These are phyloP conservation scores for Hippophae gyantsensis DNA, from an alignment of 306 rosid species.

Conservation along the genomic window DNA sequence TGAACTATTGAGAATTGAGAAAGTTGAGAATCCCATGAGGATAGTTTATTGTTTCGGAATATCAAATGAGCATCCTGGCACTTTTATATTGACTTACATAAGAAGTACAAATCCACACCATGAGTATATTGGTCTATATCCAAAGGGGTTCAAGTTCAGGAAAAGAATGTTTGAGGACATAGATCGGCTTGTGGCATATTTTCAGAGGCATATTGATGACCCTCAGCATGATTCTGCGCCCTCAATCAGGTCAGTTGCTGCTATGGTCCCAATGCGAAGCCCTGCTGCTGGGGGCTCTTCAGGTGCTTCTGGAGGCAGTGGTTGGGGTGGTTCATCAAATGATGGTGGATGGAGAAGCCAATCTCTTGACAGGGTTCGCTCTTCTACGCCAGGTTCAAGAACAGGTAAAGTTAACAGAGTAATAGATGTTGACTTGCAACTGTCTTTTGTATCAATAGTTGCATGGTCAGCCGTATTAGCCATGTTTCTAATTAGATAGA, in stretches of 20 bases:
- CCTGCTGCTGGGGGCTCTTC: constrained; percentile 95
- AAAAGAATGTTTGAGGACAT: constrained; percentile 94
- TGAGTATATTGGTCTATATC: constrained; percentile 94
- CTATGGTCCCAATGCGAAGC: constrained; percentile 97
- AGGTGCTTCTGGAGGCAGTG: constrained; percentile 65
- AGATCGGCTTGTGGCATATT: constrained; percentile 84
- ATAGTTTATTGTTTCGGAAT: constrained; percentile 90
- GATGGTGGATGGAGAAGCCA: constrained; percentile 86
- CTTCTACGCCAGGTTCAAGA: constrained; percentile 82
- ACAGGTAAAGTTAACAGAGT: constrained; percentile 43
- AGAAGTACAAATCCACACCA: constrained; percentile 95
- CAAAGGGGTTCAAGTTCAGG: constrained; percentile 92
- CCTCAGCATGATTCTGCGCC: constrained; percentile 70
- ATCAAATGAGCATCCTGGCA: constrained; percentile 95
- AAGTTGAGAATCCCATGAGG: constrained; percentile 69
- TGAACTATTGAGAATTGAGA: constrained; percentile 73
- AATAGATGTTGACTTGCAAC: constrained; percentile 3
- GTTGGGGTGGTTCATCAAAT: constrained; percentile 69
- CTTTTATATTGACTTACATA: constrained; percentile 76
- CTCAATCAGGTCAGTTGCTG: constrained; percentile 94
- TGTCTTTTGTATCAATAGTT: too few species aligned
- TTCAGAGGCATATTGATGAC: constrained; percentile 89
- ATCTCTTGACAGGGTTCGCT: constrained; percentile 68
- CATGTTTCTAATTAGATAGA: neutral
- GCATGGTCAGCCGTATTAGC: neutral